Conservation (phyloP, 2,329 filamentous ascomycete species). For the Neonectria neomacrospora region DNA sequence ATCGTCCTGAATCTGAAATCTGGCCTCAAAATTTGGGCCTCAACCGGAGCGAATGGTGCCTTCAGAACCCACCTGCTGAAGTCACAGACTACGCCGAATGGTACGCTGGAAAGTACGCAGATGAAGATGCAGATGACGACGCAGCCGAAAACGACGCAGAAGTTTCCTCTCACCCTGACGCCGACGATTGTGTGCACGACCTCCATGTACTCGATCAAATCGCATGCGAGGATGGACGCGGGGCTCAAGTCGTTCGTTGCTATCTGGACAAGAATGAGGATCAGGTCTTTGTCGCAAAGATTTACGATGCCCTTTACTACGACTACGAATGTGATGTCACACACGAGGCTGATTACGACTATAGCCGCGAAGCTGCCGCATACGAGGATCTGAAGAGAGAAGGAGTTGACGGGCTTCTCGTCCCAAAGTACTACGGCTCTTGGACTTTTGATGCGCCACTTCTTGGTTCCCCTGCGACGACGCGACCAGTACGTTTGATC, state of each 20-base stretch:
- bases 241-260: not conserved
- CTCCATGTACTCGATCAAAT: not conserved
- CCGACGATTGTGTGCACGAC: not conserved
- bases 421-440: slow-evolving; percentile 15
- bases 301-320: not conserved
- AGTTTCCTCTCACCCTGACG: not conserved
- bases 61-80: not conserved
- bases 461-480: not conserved
- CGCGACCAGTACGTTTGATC: slow-evolving; percentile 16
- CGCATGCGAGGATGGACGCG: not conserved
- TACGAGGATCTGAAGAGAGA: slow-evolving; percentile 16
- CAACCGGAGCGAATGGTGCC: slow-evolving; percentile 1
- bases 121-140: too few species aligned
- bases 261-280: not conserved
- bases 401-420: slow-evolving; percentile 4
- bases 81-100: too few species aligned
- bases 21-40: not conserved
- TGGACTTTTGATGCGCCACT: slow-evolving; percentile 17
- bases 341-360: not conserved
- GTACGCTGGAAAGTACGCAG: too few species aligned
- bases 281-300: not conserved
- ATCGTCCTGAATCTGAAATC: not conserved
- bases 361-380: slow-evolving; percentile 11
- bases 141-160: too few species aligned
- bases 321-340: not conserved